Conservation (phyloP, 768 basidiomycete genomes). For the Suillus alpinus region DNA sequence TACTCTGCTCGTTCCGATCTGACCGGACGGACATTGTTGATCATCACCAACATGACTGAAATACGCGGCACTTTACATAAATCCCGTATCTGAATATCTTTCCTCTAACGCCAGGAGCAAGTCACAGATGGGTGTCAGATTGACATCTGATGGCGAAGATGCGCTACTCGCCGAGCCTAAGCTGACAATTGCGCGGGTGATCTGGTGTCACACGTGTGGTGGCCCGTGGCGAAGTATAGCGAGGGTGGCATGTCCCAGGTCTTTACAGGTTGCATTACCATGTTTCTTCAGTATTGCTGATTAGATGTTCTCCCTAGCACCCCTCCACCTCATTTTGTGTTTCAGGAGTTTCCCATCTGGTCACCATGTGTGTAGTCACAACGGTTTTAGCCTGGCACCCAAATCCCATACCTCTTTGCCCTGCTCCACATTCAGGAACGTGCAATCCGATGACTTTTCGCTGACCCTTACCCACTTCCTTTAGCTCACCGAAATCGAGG, state of each 20-base stretch:
- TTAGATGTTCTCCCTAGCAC: no score
- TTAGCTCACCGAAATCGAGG: neutral
- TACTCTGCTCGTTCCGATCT: neutral
- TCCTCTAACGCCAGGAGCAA: no score
- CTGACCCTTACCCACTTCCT: neutral
- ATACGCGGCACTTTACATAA: no score
- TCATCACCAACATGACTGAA: no score
- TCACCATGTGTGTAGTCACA: no score
- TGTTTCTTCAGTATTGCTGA: no score
- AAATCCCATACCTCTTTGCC: no score
- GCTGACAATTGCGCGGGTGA: neutral
- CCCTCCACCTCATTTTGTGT: no score
- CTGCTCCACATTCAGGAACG: no score
- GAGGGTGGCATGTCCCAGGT: neutral
- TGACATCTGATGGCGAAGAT: neutral
- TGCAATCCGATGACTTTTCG: neutral
- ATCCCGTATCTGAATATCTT: no score
- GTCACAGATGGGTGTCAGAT: neutral
- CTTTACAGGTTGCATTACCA: neutral
- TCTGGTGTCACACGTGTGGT: neutral
- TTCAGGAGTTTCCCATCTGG: no score
- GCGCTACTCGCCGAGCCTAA: neutral
- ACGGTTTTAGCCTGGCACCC: no score
- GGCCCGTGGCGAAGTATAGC: neutral
- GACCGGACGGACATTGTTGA: neutral